A percentile compares a stretch with the other conserved stretches of the same genome.
Evolutionary conservation across 176 grass and related monocot species (phyloP).

Genomic region (Lolium rigidum): DNA sequence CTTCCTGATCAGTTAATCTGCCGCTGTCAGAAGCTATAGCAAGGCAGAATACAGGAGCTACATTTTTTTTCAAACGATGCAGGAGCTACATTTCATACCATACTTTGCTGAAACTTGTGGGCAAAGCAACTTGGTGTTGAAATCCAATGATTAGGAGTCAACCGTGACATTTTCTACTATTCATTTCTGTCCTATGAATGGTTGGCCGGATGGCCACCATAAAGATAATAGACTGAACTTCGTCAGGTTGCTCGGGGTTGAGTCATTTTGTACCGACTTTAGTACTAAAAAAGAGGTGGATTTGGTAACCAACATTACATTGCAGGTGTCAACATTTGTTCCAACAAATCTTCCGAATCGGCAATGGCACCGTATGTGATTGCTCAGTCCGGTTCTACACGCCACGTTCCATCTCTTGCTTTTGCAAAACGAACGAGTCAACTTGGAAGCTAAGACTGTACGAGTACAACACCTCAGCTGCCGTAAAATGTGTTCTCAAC

Average conservation of each 20-base stretch:
- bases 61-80: background rate
- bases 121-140: constrained; percentile 22
- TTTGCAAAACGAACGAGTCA: background rate
- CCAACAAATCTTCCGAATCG: constrained; percentile 44
- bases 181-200: background rate
- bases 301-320: constrained; percentile 48
- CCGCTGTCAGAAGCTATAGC: constrained; percentile 23
- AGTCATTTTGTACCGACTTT: constrained; percentile 25
- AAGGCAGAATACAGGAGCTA: background rate
- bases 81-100: background rate
- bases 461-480: background rate
- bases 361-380: background rate
- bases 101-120: constrained; percentile 44
- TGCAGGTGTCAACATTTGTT: constrained; percentile 43
- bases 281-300: constrained; percentile 29
- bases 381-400: constrained; percentile 4
- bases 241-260: background rate
- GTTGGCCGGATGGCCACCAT: constrained; percentile 29
- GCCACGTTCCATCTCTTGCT: background rate
- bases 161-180: constrained; percentile 25
- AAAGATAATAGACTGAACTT: constrained; percentile 26
- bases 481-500: background rate
- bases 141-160: constrained; percentile 49
- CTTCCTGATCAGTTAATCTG: constrained; percentile 40
- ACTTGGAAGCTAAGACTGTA: constrained; percentile 27